A percentile compares a stretch with the other conserved stretches of the same genome.
phyloP scores from a whole-genome alignment of 768 basidiomycete genomes.

The Amanita rubescens region DNA sequence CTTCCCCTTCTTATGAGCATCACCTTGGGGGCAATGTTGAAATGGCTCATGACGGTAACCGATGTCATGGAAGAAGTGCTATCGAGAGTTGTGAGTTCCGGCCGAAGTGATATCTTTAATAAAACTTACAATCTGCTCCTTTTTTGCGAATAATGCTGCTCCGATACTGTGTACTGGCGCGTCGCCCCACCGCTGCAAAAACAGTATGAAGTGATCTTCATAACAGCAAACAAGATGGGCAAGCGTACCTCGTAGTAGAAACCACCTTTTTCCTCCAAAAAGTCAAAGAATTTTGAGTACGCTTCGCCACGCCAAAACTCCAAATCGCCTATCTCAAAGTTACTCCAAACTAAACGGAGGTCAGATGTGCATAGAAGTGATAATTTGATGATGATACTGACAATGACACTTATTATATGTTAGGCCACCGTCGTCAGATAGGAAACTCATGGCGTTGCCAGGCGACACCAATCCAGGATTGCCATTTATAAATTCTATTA shows the following conservation, averaged over 20 bases:
- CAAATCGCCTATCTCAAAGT: constrained; percentile 86
- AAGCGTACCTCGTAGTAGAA: constrained; percentile 89
- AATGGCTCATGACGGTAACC: constrained; percentile 92
- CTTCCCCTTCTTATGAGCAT: constrained; percentile 66
- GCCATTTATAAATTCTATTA: constrained; percentile 63
- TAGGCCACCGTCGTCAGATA: constrained; percentile 70
- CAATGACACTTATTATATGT: constrained; percentile 76
- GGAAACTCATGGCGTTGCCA: constrained; percentile 74
- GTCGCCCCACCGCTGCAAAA: constrained; percentile 79
- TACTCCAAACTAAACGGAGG: constrained; percentile 69
- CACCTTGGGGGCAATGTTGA: constrained; percentile 84
- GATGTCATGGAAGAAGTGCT: constrained; percentile 92
- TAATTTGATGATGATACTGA: constrained; percentile 22
- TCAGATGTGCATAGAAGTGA: not conserved
- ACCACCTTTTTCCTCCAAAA: constrained; percentile 72
- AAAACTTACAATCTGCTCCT: constrained; percentile 61
- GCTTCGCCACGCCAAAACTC: constrained; percentile 81
- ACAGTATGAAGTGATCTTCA: constrained; percentile 1
- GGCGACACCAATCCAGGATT: constrained; percentile 54
- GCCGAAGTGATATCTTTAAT: not conserved
- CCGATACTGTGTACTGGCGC: constrained; percentile 88
- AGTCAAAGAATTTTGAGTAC: constrained; percentile 79
- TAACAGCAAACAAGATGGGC: not conserved
- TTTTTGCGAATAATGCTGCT: constrained; percentile 80
- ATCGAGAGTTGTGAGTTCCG: constrained; percentile 1